Base-by-base conservation (phyloP, 2,329 filamentous ascomycete species). In the Trichoderma lentiforme region DNA sequence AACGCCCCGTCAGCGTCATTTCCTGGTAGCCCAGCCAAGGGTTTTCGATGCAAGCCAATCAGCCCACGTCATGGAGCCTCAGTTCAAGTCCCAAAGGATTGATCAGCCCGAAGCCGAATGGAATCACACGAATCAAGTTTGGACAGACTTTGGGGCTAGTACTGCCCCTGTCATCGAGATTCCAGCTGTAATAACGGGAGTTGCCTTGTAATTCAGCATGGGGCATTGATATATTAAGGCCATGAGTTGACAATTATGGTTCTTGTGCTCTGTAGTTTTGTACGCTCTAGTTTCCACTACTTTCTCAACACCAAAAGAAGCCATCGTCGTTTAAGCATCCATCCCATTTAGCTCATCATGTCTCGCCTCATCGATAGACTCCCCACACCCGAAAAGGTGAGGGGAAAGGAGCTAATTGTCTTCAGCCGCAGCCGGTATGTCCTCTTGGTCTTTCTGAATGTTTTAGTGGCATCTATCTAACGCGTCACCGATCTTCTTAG, bases 361-460 rank as follows among this genome's bases (percentile, higher is more conserved):
- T 74, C 80, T 71, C 80, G 81, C 71, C 71, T 74, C 24, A 80
- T 83, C 47, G 81, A 83, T 62, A 74, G 71, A 34, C 39, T 82
- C n/a, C 79, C 80, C 9, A 74, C 74, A 11, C 81, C 81, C 12
- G 72, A 75, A 24, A 73, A 77, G 53, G 76, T 79, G 6, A 71
- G 75, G 64, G 77, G 78, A 26, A 80, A 79, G 74, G 82, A 81
- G 71, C 70, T 83, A 11, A 77, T 83, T 57, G 78, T 83, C 21
- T 74, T 81, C 32, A 83, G 81, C 60, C 78, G 78, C n/a, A 78
- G 80, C n/a, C 79, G 82, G 81, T 82, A 72, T 69, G 78, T 53
- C 5, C 21, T 28, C 34, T 6, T n/a, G 3, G 3, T 7, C 24
- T 26, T 36, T 4, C 26, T 30, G 1, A 30, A 14, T 53, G 30